These are phyloP conservation scores for Stipa capillata DNA, from an alignment of 176 grass and related monocot genomes.

Conservation along the genomic window DNA sequence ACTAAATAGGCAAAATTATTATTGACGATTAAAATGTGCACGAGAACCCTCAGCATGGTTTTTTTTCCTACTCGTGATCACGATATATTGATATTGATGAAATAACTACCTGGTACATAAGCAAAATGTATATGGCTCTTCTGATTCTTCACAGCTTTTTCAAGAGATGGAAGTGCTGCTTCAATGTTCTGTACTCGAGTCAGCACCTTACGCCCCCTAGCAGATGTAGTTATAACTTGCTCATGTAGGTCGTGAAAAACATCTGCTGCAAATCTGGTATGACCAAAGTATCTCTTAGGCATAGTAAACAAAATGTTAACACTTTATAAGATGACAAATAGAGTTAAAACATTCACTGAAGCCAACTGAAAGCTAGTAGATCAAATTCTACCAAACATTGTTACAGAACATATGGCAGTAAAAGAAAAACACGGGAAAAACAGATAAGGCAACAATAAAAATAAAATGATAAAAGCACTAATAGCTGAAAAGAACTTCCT, in stretches of 20 bases:
- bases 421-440: background rate
- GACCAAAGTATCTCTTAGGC: slow-evolving; percentile 32
- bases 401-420: background rate
- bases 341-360: background rate
- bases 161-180: slow-evolving; percentile 88
- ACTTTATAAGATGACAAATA: background rate
- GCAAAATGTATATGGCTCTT: slow-evolving; percentile 80
- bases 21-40: background rate
- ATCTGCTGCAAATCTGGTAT: slow-evolving; percentile 86
- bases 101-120: slow-evolving; percentile 57
- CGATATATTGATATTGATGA: background rate
- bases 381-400: background rate
- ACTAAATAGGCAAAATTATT: background rate
- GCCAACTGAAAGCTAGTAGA: background rate
- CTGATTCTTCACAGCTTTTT: slow-evolving; percentile 82
- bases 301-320: background rate
- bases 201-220: slow-evolving; percentile 72
- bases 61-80: background rate
- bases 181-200: slow-evolving; percentile 94
- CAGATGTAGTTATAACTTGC: slow-evolving; percentile 71
- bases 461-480: background rate
- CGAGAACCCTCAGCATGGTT: background rate
- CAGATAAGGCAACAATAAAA: background rate
- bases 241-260: slow-evolving; percentile 95
- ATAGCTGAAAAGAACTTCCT: background rate